These are phyloP conservation scores for Phytophthora colocasiae DNA, from an alignment of 352 stramenopile genomes.

Conservation along the genomic window DNA sequence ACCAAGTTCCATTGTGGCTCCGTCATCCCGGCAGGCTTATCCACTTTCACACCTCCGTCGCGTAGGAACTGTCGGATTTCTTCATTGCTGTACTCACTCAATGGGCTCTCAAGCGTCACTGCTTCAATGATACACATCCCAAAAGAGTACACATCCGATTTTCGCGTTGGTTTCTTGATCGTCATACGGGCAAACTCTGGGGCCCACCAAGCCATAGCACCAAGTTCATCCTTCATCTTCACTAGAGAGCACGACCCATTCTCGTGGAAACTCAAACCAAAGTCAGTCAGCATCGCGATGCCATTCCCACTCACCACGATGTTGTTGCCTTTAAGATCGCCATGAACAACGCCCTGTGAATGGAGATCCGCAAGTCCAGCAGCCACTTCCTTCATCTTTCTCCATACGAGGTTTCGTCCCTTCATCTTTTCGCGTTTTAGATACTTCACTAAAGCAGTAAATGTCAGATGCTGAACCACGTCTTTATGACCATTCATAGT, in stretches of 20 bases:
- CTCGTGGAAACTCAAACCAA: too few relatives aligned
- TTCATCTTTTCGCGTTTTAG: constrained; percentile 11
- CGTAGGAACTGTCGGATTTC: not conserved
- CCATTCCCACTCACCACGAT: constrained; percentile 39
- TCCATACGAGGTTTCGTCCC: constrained; percentile 6
- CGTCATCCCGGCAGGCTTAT: not conserved
- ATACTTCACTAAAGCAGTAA: constrained; percentile 8
- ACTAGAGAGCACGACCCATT: constrained; percentile 5
- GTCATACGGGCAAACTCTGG: not conserved
- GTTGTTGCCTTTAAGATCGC: constrained; percentile 24
- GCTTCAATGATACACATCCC: not conserved
- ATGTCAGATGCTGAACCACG: too few relatives aligned
- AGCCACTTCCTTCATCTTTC: constrained; percentile 22
- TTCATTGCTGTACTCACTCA: not conserved
- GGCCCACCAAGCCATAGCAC: not conserved
- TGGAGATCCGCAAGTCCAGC: constrained; percentile 29
- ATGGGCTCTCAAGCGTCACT: not conserved
- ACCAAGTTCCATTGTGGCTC: not conserved
- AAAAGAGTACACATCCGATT: not conserved
- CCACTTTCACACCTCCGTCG: not conserved
- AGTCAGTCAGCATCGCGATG: constrained; percentile 45
- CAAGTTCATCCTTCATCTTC: constrained; percentile 2
- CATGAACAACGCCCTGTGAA: constrained; percentile 33
- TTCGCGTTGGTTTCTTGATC: not conserved
- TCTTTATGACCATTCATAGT: too few relatives aligned